These are phyloP conservation scores for Nyctanthes arbortristis DNA, from an alignment of 257 asterid species.

Conservation along the genomic window DNA sequence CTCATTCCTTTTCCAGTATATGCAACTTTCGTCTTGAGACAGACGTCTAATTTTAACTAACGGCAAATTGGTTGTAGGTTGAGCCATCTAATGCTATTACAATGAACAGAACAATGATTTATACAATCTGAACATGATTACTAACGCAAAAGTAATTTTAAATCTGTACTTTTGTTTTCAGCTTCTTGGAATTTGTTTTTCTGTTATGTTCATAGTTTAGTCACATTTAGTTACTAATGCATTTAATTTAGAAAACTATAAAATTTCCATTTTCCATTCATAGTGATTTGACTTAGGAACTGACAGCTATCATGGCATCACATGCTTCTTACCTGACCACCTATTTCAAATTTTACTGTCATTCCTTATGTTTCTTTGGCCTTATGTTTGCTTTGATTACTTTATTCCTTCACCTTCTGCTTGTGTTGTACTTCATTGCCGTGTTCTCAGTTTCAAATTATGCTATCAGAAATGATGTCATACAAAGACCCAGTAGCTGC, in stretches of 20 bases:
- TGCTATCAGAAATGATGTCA: conserved; percentile 78
- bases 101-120: neutral
- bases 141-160: too few relatives aligned
- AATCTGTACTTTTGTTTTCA: too few relatives aligned
- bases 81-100: neutral
- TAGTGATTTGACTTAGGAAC: too few relatives aligned
- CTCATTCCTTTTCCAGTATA: neutral
- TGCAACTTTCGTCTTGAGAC: conserved; percentile 7
- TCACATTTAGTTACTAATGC: too few relatives aligned
- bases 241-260: too few relatives aligned
- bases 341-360: too few relatives aligned
- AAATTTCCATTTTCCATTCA: too few relatives aligned
- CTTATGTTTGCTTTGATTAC: neutral
- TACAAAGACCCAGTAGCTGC: conserved; percentile 96
- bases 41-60: neutral
- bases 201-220: too few relatives aligned
- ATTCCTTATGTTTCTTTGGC: conserved; percentile 16
- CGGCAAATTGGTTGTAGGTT: neutral
- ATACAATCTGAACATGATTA: neutral
- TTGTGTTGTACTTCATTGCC: neutral
- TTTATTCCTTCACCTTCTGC: neutral
- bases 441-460: conserved; percentile 14
- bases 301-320: too few relatives aligned
- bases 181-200: too few relatives aligned
- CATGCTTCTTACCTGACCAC: too few relatives aligned